phyloP scores from a whole-genome alignment of 305 asterid genomes.

The Plantago lanceolata region DNA sequence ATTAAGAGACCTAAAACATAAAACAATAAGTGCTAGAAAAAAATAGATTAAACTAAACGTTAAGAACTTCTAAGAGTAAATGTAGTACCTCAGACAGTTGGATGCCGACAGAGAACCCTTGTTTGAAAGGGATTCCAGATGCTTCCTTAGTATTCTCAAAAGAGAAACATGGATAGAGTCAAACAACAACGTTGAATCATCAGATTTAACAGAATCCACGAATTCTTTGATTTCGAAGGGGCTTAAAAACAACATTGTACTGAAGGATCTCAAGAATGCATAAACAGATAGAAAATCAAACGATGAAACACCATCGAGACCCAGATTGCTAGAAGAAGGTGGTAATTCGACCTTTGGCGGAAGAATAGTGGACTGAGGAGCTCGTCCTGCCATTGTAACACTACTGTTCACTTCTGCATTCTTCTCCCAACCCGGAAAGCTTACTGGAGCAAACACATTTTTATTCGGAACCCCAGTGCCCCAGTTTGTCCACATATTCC shows the following conservation, averaged over 20 bases:
- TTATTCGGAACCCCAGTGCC: slow-evolving; percentile 29
- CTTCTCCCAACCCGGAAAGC: slow-evolving; percentile 59
- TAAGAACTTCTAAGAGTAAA: slow-evolving; percentile 18
- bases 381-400: slow-evolving; percentile 32
- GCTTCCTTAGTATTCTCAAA: slow-evolving; percentile 64
- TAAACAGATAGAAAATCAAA: slow-evolving; percentile 70
- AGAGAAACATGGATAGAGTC: slow-evolving; percentile 80
- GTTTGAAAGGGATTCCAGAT: slow-evolving; percentile 59
- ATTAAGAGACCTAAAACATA: slow-evolving; percentile 58
- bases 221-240: slow-evolving; percentile 81
- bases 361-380: slow-evolving; percentile 31
- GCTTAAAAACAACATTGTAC: slow-evolving; percentile 71
- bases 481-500: slow-evolving; percentile 26
- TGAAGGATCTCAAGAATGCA: slow-evolving; percentile 88
- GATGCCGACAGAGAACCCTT: slow-evolving; percentile 65
- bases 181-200: slow-evolving; percentile 56
- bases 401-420: slow-evolving; percentile 31
- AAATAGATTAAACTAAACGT: background rate
- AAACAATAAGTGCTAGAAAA: slow-evolving; percentile 21
- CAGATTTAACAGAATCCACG: slow-evolving; percentile 54
- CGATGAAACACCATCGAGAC: slow-evolving; percentile 54
- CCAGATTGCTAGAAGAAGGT: slow-evolving; percentile 52
- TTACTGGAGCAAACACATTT: slow-evolving; percentile 33
- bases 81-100: slow-evolving; percentile 67
- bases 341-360: slow-evolving; percentile 74